Base-by-base conservation (phyloP, 2,329 filamentous ascomycete genomes). In the Huntiella abstrusa region DNA sequence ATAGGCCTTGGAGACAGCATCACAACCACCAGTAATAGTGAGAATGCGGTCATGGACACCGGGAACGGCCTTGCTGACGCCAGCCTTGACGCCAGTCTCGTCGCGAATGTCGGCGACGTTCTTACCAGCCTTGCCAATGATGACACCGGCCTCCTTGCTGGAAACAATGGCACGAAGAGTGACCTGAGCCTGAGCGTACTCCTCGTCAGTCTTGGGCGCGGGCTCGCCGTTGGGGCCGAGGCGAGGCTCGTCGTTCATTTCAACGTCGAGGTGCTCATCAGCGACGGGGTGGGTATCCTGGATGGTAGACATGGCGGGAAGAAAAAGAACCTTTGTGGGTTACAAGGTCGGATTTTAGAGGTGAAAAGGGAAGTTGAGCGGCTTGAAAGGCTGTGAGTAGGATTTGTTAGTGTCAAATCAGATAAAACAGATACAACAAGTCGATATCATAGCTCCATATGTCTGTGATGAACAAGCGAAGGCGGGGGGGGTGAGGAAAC, bases 101-200 rank as follows among this genome's bases (percentile, higher is more conserved):
- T 98, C 88, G 59, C 91, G 81, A 52, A 98, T 73, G 59, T 96
- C 88, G 41, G 91, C 91, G 47, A 98, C 91, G 58, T 98, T 96
- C 73, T 96, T 94, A 60, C 91, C 91, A 49, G 81, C 86, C 68
- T 98, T 98, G 64, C 91, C 91, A 63, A 98, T 98, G 64, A 98
- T 96, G 57, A 98, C 86, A 59, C 91, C 91, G 50, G 91, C 91
- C 66, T 98, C 91, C 69, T 96, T 96, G 62, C 91, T 95, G 33
- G 91, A 95, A 54, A 98, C 91, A 60, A 98, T 95, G 56, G 91
- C 91, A 61, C 91, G 83, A 53, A 98, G 76, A 51, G 91, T 98
- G 57, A 98, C 72, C 64, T 92, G 83, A 45, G 87, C 78, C 61
- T 86, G 77, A 44, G 85, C 86, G 60, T 98, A 98, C 64, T 98